Percentiles rank a stretch among this genome's conserved stretches.
Conservation (phyloP, 768 basidiomycete species). For the Trametes elegans region DNA sequence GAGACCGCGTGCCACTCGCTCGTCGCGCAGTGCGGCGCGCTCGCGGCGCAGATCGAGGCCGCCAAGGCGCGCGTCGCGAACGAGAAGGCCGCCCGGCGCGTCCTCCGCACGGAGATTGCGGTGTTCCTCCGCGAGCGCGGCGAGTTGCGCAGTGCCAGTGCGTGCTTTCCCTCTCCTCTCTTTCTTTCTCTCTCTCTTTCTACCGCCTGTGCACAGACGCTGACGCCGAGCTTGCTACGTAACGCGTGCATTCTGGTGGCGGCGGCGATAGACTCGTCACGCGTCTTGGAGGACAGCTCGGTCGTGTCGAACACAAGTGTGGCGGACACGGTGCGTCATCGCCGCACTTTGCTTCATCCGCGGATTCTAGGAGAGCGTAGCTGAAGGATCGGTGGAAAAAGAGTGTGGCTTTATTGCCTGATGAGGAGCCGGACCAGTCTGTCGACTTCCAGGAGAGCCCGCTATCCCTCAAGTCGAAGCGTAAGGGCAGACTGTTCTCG, state of each 20-base stretch:
- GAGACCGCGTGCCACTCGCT: slow-evolving; percentile 16
- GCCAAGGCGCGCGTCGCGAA: slow-evolving; percentile 12
- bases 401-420: background rate
- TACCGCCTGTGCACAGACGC: background rate
- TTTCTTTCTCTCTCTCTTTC: background rate
- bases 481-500: slow-evolving; percentile 22
- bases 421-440: background rate
- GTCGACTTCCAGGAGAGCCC: slow-evolving; percentile 13
- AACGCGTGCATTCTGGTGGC: background rate
- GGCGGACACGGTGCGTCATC: background rate
- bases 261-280: background rate
- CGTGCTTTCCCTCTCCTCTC: background rate
- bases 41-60: slow-evolving; percentile 8
- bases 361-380: too few relatives aligned
- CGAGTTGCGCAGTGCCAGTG: background rate
- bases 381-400: background rate
- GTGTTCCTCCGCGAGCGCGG: slow-evolving; percentile 1
- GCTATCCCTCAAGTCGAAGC: slow-evolving; percentile 20
- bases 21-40: slow-evolving; percentile 13
- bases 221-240: background rate
- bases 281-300: background rate
- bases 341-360: background rate
- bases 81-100: slow-evolving; percentile 19
- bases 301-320: background rate
- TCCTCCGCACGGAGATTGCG: slow-evolving; percentile 10